Percentiles rank a stretch among this genome's conserved stretches.
Conservation (phyloP, 495 filamentous ascomycete genomes). For the Aspergillus cristatus region DNA sequence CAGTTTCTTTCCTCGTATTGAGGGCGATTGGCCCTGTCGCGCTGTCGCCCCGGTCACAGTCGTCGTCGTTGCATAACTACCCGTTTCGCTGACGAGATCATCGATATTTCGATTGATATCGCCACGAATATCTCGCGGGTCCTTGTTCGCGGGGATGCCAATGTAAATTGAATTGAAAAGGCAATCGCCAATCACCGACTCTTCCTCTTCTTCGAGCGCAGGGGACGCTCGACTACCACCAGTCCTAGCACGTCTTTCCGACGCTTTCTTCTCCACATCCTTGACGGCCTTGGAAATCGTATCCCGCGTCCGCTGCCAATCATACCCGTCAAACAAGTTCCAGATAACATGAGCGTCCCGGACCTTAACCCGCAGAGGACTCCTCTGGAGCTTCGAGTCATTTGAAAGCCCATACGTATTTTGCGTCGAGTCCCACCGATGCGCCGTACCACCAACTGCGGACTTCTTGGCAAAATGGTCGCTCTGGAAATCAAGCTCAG, state of each 20-base stretch:
- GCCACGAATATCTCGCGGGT: conserved; percentile 66
- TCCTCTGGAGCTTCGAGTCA: conserved; percentile 50
- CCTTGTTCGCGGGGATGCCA: conserved; percentile 75
- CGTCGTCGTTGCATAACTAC: conserved; percentile 68
- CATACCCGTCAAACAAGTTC: conserved; percentile 97
- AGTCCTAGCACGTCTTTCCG: conserved; percentile 53
- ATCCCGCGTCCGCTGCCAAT: conserved; percentile 84
- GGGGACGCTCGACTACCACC: conserved; percentile 36
- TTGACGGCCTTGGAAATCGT: conserved; percentile 78
- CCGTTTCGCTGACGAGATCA: conserved; percentile 79
- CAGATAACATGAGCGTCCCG: conserved; percentile 90
- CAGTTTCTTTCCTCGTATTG: conserved; percentile 46
- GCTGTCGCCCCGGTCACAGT: conserved; percentile 51
- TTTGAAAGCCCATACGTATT: conserved; percentile 62
- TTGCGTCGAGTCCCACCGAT: conserved; percentile 67
- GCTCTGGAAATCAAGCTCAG: conserved; percentile 60
- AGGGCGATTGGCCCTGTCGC: conserved; percentile 37
- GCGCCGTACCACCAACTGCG: conserved; percentile 55
- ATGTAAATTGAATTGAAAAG: conserved; percentile 99
- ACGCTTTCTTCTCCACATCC: conserved; percentile 71
- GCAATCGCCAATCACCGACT: conserved; percentile 84
- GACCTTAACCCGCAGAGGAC: conserved; percentile 68
- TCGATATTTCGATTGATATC: conserved; percentile 85
- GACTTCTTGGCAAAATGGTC: conserved; percentile 65
- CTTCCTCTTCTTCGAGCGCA: conserved; percentile 59